Evolutionary conservation across 331 rosid species (phyloP), one percentile per base, ranked within the genome.

Genomic region (Malus hybrid): DNA sequence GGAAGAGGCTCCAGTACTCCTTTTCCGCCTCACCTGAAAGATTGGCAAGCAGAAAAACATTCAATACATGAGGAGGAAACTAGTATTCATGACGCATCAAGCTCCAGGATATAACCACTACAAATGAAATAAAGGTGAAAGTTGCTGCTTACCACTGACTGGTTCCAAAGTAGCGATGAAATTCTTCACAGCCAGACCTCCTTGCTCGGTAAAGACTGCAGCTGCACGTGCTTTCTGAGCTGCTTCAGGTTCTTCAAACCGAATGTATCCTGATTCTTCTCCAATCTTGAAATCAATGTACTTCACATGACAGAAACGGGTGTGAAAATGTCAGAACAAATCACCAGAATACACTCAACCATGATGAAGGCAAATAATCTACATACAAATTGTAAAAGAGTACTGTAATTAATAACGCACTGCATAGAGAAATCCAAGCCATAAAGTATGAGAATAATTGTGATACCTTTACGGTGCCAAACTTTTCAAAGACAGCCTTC

Each of bases 191-290:
- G 48, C 79, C 81, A 93, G 77, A 62, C 98, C 98, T 33, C 86
- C 91, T 73, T 84, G 76, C 7, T 89, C 97, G 5, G 97, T 74
- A 62, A 93, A 84, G 63, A 89, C 96, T 24, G 93, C 92, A 75
- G 97, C 91, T 12, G 97, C 93, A 65, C 98, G 96, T 71, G 97
- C 93, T 75, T 93, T 93, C 86, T 87, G 96, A 77, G 93, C 84
- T 67, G 93, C 90, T 80, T 89, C 97, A 58, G 93, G 75, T 28
- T 89, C 92, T 42, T 91, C 93, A 75, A 90, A 93, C 73, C 98
- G 86, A 75, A 93, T 83, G 74, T 82, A 88, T 65, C 98, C 98
- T 1, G 96, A 90, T 34, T 81, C 89, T 34, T n/a, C 98, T 77
- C 98, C 98, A 15, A 93, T 86, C 87, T 81, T 85, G 83, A 90